Base-by-base conservation (phyloP, 176 grass and related monocot genomes). In the Cenchrus americanus region DNA sequence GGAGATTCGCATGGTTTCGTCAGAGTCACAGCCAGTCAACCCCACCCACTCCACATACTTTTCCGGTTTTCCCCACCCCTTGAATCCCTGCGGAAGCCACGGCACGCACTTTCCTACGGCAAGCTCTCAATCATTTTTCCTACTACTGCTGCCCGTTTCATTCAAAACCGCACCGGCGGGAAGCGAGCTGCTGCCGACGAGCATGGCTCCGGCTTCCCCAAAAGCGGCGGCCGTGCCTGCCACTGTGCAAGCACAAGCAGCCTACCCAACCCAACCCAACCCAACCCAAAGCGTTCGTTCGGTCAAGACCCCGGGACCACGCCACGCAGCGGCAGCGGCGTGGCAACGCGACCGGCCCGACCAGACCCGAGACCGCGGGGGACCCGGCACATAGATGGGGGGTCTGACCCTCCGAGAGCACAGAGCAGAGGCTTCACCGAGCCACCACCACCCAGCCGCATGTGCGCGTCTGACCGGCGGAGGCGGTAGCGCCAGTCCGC, bases 101-200 rank as follows among this genome's bases (percentile, higher is more conserved):
- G 65, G 65, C 79, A 32, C 65, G 66, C 7, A 37, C 79, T 83
- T 75, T 74, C 75, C 43, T 71, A 50, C 66, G 78, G 47, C 22
- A 6, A 79, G 17, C 53, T 68, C 83, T 68, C 83, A 82, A 82
- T 66, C 83, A 82, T 82, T 90, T 42, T 66, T 9, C 26, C 41
- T 24, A 12, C 55, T 49, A 2, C 30, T 19, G 1, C 22, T 59
- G 14, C 66, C 9, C 78, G 80, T 55, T 55, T 55, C 53, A 21
- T 87, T 84, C 80, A 90, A 90, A 90, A 87, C 80, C 7, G 75
- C 71, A 51, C 76, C 70, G 76, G 76, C 87, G 84, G 74, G 60
- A 82, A 75, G 61, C 43, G 52, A 54, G 54, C 7, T 43, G 72
- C 34, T 42, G 30, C 32, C 69, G 48, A 27, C 18, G 1, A 14